Conservation (phyloP, 176 grass and related monocot species). For the Aegilops sharonensis region DNA sequence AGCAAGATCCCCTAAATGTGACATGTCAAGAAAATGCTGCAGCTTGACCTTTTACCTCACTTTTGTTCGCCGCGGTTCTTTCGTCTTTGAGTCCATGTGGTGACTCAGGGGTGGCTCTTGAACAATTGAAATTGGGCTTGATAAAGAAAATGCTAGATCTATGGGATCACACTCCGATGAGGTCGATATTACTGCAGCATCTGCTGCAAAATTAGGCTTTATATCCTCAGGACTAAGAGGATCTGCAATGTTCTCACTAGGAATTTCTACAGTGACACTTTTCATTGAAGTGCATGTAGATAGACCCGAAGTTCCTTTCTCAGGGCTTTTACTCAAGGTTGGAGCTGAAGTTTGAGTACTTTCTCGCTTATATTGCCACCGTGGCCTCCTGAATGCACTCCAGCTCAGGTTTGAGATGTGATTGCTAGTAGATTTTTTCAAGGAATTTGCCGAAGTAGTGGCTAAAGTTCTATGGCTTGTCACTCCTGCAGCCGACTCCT, state of each 20-base stretch:
- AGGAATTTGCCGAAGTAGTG: background rate
- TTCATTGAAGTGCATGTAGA: constrained; percentile 32
- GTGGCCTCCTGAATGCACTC: constrained; percentile 29
- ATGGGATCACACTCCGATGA: background rate
- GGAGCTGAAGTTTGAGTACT: constrained; percentile 5
- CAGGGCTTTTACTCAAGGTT: constrained; percentile 22
- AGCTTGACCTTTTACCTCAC: constrained; percentile 34
- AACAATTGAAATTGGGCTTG: constrained; percentile 25
- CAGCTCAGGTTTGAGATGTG: constrained; percentile 24
- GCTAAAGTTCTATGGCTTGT: background rate
- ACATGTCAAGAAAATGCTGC: background rate
- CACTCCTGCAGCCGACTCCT: background rate
- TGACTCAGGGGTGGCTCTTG: constrained; percentile 10
- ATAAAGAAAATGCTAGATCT: background rate
- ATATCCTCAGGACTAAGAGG: constrained; percentile 16
- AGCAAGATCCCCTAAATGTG: constrained; percentile 15
- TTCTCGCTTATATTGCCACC: constrained; percentile 31
- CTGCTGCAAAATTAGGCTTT: constrained; percentile 30
- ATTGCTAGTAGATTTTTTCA: constrained; percentile 26
- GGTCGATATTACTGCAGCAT: background rate
- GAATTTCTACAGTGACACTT: constrained; percentile 28
- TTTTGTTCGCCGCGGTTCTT: constrained; percentile 32
- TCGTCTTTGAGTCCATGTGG: constrained; percentile 27
- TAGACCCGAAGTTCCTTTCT: constrained; percentile 28
- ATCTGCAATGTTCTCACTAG: constrained; percentile 11